Conservation (phyloP, 1,139 yeast species). For the Candida sp. region DNA sequence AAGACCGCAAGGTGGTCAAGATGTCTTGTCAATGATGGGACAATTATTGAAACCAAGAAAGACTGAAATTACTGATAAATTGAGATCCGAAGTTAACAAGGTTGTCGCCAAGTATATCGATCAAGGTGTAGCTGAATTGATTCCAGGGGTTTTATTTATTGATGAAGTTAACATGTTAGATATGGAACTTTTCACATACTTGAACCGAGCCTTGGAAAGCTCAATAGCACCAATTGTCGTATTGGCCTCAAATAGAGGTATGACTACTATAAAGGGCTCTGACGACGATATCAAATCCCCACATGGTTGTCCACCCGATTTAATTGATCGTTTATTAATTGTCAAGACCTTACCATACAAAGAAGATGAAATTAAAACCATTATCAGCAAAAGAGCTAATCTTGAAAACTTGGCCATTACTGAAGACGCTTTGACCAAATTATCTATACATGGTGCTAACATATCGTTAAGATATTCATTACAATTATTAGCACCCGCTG, state of each 20-base stretch:
- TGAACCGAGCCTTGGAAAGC: slow-evolving; percentile 91
- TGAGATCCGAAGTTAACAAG: slow-evolving; percentile 89
- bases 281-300: slow-evolving; percentile 73
- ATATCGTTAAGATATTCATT: slow-evolving; percentile 89
- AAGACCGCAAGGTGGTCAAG: slow-evolving; percentile 98
- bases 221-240: slow-evolving; percentile 93
- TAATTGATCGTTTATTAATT: slow-evolving; percentile 85
- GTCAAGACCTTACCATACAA: slow-evolving; percentile 88
- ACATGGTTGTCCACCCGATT: slow-evolving; percentile 96
- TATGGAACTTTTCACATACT: slow-evolving; percentile 90
- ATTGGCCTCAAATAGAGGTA: slow-evolving; percentile 92
- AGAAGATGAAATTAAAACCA: slow-evolving; percentile 77
- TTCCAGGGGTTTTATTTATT: slow-evolving; percentile 96
- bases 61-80: slow-evolving; percentile 97
- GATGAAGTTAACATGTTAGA: slow-evolving; percentile 99
- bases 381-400: slow-evolving; percentile 75
- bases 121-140: slow-evolving; percentile 97
- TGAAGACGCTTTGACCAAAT: slow-evolving; percentile 64
- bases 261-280: slow-evolving; percentile 88
- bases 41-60: slow-evolving; percentile 93
- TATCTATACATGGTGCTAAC: slow-evolving; percentile 67
- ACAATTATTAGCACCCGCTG: slow-evolving; percentile 89
- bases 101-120: slow-evolving; percentile 95
- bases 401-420: slow-evolving; percentile 68
- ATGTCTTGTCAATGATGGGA: slow-evolving; percentile 98